Percentiles rank a stretch among this genome's conserved stretches.
These are phyloP conservation scores for Myriosclerotinia scirpicola DNA, from an alignment of 2,329 filamentous ascomycete species.

Conservation along the genomic window DNA sequence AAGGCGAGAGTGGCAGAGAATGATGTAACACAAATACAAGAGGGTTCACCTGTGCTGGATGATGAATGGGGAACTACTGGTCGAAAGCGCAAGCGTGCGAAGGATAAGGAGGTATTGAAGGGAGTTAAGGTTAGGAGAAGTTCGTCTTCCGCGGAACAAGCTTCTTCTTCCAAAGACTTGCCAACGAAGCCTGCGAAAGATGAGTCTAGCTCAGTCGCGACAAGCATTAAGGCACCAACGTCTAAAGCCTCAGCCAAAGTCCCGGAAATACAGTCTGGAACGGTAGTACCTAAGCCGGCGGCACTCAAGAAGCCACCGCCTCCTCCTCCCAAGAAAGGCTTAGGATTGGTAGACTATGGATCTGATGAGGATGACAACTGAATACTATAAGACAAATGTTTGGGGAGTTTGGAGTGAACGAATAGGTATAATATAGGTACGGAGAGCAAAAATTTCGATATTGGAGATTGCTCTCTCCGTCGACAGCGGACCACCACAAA, in stretches of 20 bases:
- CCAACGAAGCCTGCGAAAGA: constrained; percentile 12
- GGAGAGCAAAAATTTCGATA: too few relatives aligned
- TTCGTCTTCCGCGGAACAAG: constrained; percentile 32
- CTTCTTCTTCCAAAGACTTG: constrained; percentile 12
- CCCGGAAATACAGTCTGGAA: background rate
- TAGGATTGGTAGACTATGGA: constrained; percentile 55
- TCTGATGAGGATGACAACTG: constrained; percentile 51
- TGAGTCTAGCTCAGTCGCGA: constrained; percentile 9
- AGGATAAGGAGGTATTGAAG: constrained; percentile 43
- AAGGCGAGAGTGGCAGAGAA: constrained; percentile 33
- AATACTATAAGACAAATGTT: background rate
- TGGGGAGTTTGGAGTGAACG: background rate
- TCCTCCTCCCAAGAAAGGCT: constrained; percentile 33
- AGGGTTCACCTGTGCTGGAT: constrained; percentile 31
- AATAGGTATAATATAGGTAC: background rate
- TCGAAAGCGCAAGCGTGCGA: constrained; percentile 45
- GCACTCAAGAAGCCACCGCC: constrained; percentile 24
- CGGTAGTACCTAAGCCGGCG: constrained; percentile 1
- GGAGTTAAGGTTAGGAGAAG: constrained; percentile 39
- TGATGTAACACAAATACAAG: constrained; percentile 26
- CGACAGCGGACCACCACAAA: background rate
- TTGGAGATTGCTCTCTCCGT: background rate
- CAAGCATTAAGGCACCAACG: background rate
- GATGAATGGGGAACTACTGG: constrained; percentile 43
- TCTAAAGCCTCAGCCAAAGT: constrained; percentile 4